Percentiles rank a stretch among this genome's conserved stretches.
These are phyloP conservation scores for Talaromyces sp. DNA, from an alignment of 2,329 filamentous ascomycete genomes.

Conservation along the genomic window DNA sequence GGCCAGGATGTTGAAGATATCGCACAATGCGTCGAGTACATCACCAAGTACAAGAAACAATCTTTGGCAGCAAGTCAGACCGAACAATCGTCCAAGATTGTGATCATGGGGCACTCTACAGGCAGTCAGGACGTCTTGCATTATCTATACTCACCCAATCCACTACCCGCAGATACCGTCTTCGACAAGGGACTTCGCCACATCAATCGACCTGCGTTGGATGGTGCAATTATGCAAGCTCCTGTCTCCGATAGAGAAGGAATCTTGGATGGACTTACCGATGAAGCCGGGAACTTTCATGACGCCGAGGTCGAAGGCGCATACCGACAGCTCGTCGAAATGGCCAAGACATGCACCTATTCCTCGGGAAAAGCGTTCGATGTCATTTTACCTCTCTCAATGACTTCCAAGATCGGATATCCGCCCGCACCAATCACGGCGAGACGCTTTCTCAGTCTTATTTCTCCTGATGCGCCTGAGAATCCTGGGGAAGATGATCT, in stretches of 20 bases:
- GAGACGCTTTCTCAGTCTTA: conserved; percentile 58
- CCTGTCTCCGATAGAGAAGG: conserved; percentile 75
- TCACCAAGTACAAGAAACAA: conserved; percentile 39
- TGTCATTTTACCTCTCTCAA: conserved; percentile 35
- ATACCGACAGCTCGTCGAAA: conserved; percentile 36
- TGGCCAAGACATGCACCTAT: conserved; percentile 30
- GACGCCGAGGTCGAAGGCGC: conserved; percentile 24
- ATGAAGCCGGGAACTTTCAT: conserved; percentile 21
- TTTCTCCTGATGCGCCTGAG: conserved; percentile 52
- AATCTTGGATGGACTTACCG: conserved; percentile 39
- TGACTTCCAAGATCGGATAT: conserved; percentile 35
- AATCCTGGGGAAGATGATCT: conserved; percentile 75
- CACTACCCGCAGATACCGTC: conserved; percentile 31
- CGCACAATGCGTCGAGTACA: conserved; percentile 52
- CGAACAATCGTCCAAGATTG: conserved; percentile 50
- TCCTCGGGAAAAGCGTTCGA: conserved; percentile 27
- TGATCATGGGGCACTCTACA: conserved; percentile 68
- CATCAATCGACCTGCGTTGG: conserved; percentile 54
- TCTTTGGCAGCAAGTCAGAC: conserved; percentile 16
- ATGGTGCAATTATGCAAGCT: conserved; percentile 78
- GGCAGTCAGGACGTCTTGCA: conserved; percentile 69
- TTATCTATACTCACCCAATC: conserved; percentile 54
- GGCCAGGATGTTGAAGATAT: conserved; percentile 56
- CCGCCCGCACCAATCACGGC: conserved; percentile 53
- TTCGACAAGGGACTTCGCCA: conserved; percentile 31